These are phyloP conservation scores for Monosporascus sp. DNA, from an alignment of 2,329 filamentous ascomycete genomes.

Conservation along the genomic window DNA sequence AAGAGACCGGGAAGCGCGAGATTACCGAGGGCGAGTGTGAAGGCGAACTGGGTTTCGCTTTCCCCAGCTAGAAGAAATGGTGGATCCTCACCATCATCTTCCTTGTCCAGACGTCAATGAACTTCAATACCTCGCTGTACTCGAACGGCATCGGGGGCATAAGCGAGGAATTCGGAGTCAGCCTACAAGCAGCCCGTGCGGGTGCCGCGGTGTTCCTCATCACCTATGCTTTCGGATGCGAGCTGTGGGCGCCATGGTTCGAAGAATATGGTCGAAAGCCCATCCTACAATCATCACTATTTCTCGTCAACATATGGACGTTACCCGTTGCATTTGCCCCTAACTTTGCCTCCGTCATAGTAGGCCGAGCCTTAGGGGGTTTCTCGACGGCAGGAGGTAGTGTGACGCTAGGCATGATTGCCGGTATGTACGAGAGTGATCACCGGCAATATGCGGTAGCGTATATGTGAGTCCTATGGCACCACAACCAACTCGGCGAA, in stretches of 20 bases:
- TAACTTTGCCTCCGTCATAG: slow-evolving; percentile 66
- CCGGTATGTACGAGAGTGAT: slow-evolving; percentile 67
- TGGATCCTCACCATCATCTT: slow-evolving; percentile 68
- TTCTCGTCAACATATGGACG: slow-evolving; percentile 74
- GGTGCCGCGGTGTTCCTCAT: slow-evolving; percentile 77
- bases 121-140: slow-evolving; percentile 72
- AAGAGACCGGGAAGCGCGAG: slow-evolving; percentile 20
- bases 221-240: slow-evolving; percentile 78
- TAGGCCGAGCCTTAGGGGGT: slow-evolving; percentile 65
- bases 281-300: slow-evolving; percentile 66
- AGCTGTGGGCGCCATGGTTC: slow-evolving; percentile 83
- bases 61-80: slow-evolving; percentile 62
- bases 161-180: slow-evolving; percentile 61
- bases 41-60: slow-evolving; percentile 59
- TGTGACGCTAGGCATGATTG: slow-evolving; percentile 70
- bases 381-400: slow-evolving; percentile 68
- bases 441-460: slow-evolving; percentile 71
- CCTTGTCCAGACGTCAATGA: slow-evolving; percentile 70
- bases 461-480: slow-evolving; percentile 42
- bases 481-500: no score
- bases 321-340: slow-evolving; percentile 66
- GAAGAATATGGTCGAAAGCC: slow-evolving; percentile 77
- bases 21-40: slow-evolving; percentile 50
- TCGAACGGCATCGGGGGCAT: slow-evolving; percentile 65
- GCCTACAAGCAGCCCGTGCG: slow-evolving; percentile 61